Percentiles rank a stretch among this genome's conserved stretches.
Conservation (phyloP, 1,284 basidiomycete genomes). For the Leccinum griseonigrum region DNA sequence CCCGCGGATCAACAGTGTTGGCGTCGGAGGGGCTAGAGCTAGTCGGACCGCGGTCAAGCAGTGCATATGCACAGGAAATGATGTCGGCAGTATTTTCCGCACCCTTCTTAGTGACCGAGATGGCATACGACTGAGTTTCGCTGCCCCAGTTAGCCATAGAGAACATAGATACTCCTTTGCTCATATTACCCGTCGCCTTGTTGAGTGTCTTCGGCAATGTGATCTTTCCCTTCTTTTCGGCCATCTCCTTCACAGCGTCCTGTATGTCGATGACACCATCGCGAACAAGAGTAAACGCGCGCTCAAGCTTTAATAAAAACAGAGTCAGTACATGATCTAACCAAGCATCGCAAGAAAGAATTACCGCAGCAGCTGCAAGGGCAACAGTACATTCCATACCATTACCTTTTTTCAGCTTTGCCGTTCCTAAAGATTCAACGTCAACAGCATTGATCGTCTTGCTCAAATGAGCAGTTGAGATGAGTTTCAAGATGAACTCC, state of each 20-base stretch:
- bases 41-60: background rate
- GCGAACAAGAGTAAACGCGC: slow-evolving; percentile 5
- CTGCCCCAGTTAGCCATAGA: slow-evolving; percentile 7
- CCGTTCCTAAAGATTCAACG: no score
- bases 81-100: slow-evolving; percentile 2
- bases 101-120: background rate
- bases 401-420: no score
- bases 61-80: background rate
- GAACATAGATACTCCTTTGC: slow-evolving; percentile 7
- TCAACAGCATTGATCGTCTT: no score
- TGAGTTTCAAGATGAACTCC: no score
- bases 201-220: slow-evolving; percentile 14
- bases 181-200: slow-evolving; percentile 10
- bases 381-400: no score
- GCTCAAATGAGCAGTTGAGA: no score
- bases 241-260: slow-evolving; percentile 10
- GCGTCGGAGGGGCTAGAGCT: background rate
- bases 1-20: background rate
- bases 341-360: no score
- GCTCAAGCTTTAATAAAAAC: slow-evolving; percentile 8
- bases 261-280: slow-evolving; percentile 10
- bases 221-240: slow-evolving; percentile 10
- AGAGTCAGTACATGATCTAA: background rate
- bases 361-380: no score
- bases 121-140: background rate